Evolutionary conservation across 2,329 filamentous ascomycete genomes (phyloP), one percentile per base, ranked within the genome.

Genomic region (Ilyonectria mors-panacis): DNA sequence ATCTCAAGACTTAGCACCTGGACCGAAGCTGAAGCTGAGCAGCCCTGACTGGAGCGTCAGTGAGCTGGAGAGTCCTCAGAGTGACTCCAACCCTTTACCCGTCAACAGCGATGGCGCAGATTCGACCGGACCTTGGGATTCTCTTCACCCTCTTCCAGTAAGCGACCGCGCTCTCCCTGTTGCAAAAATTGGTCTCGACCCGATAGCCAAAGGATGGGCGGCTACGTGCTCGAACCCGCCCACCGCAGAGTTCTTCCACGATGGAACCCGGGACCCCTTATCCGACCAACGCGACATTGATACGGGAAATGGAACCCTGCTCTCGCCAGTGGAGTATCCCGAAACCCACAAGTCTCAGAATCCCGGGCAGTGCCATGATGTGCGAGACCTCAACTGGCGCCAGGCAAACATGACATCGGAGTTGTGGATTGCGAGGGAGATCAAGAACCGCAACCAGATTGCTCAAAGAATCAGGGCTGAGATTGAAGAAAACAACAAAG

Each of bases 211-310:
- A 35, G 35, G 6, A 0, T 75, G 71, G 73, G 44, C 28, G 9
- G 9, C 4, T 3, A n/a, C 37, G 0, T 44, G 53, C 8, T 30
- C 33, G 1, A 39, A 26, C 1, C 54, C 55, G 6, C 73, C 69
- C 0, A 17, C 30, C 6, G 39, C 68, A 17, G 19, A 44, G 13
- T 33, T 58, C 2, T 15, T 66, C 4, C 9, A 35, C 9, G 5
- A 44, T 12, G 21, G 26, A 7, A 30, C 28, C 8, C 68, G 68
- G 9, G 42, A 66, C 21, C 48, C 59, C 5, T 42, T 8, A 1
- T 54, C 48, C 0, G 54, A 73, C 17, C 50, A 60, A 19, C 75
- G 75, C 23, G 84, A 83, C 19, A 73, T 86, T 2, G 72, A 86
- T 55, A 75, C 83, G 0, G 21, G 50, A 1, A 81, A 75, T 0